These are phyloP conservation scores for Megacollybia marginata DNA, from an alignment of 768 basidiomycete species.

Conservation along the genomic window DNA sequence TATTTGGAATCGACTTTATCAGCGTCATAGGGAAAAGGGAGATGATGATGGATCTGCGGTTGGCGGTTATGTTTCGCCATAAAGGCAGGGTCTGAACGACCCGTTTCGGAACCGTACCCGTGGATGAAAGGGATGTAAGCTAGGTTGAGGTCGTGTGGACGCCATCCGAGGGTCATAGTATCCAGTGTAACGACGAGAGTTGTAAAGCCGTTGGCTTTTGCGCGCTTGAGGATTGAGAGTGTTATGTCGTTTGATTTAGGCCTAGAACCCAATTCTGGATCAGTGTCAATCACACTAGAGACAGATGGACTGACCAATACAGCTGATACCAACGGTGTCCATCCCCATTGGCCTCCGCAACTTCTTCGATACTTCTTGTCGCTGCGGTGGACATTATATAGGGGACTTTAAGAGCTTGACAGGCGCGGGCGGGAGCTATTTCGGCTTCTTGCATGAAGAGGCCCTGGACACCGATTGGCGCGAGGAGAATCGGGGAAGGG, in stretches of 20 bases:
- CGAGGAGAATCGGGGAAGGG: conserved; percentile 55
- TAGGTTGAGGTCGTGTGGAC: conserved; percentile 62
- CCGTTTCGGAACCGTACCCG: conserved; percentile 61
- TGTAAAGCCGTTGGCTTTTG: conserved; percentile 57
- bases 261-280: conserved; percentile 27
- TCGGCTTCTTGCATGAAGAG: conserved; percentile 69
- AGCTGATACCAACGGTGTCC: conserved; percentile 76
- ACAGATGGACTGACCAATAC: conserved; percentile 48
- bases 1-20: conserved; percentile 33
- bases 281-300: neutral
- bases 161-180: conserved; percentile 67
- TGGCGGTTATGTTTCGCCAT: conserved; percentile 50
- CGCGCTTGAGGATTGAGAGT: conserved; percentile 57
- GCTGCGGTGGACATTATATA: conserved; percentile 75
- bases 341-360: conserved; percentile 65
- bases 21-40: conserved; percentile 56
- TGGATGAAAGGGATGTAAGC: conserved; percentile 62
- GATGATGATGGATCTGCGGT: conserved; percentile 30
- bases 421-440: conserved; percentile 61
- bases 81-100: conserved; percentile 70
- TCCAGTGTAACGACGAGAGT: conserved; percentile 78
- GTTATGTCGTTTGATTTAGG: conserved; percentile 54
- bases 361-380: conserved; percentile 64
- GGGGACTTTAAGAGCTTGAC: conserved; percentile 52
- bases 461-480: conserved; percentile 75